Conservation (phyloP, 768 basidiomycete species). For the Erythrobasidium yunnanense region DNA sequence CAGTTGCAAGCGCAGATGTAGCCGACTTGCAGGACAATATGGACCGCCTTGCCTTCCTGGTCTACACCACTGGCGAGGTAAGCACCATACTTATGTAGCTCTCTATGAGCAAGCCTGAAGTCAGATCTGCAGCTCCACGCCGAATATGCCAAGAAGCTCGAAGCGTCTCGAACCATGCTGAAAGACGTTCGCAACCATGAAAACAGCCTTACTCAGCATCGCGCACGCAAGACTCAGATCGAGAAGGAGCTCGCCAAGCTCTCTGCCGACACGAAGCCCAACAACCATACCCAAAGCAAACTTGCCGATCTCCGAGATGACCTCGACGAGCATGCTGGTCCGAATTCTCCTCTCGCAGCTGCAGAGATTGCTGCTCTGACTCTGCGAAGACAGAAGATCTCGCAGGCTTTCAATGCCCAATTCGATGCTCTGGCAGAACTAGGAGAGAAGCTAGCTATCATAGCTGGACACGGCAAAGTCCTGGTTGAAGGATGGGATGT, state of each 20-base stretch:
- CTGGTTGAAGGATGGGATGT: conserved; percentile 31
- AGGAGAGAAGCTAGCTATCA: conserved; percentile 34
- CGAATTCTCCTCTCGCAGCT: conserved; percentile 8
- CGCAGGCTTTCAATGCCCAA: conserved; percentile 30
- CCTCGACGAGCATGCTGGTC: background rate
- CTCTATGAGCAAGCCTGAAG: background rate
- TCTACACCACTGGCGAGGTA: conserved; percentile 29
- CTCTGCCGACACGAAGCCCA: background rate
- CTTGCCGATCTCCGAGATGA: background rate
- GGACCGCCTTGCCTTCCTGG: conserved; percentile 30
- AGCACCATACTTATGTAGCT: background rate
- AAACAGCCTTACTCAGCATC: conserved; percentile 29
- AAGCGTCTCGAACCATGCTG: conserved; percentile 24
- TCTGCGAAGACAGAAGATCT: conserved; percentile 32
- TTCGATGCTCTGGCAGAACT: conserved; percentile 30
- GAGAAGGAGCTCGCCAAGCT: conserved; percentile 25
- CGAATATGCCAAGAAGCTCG: conserved; percentile 22
- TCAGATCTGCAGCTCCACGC: conserved; percentile 14
- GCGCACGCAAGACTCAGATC: conserved; percentile 9
- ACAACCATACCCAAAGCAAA: background rate
- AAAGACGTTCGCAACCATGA: conserved; percentile 39
- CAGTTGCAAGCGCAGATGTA: conserved; percentile 3
- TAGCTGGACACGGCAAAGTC: conserved; percentile 31
- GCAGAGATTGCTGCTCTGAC: conserved; percentile 6
- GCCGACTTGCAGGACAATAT: conserved; percentile 31